Conservation (phyloP, 768 basidiomycete genomes). For the Paxillus involutus region DNA sequence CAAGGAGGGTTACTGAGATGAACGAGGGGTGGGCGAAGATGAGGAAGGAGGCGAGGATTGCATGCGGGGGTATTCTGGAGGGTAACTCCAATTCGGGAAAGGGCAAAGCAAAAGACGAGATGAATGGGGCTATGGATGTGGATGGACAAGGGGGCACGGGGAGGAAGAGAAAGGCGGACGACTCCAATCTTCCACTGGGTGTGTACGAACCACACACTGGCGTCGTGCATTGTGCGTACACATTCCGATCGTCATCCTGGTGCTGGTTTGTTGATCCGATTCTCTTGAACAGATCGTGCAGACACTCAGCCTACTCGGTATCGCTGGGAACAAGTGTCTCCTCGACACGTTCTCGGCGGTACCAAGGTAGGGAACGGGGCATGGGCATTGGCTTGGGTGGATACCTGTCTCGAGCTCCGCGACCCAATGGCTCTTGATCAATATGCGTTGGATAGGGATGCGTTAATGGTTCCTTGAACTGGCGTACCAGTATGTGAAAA, state of each 20-base stretch:
- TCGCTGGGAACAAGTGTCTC: constrained; percentile 59
- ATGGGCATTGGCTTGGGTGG: constrained; percentile 82
- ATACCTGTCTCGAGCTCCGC: constrained; percentile 45
- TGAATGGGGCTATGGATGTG: constrained; percentile 29
- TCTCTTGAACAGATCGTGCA: constrained; percentile 52
- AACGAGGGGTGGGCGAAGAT: constrained; percentile 64
- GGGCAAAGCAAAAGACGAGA: constrained; percentile 32
- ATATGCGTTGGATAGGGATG: constrained; percentile 18
- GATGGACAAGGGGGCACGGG: constrained; percentile 25
- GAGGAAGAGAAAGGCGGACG: constrained; percentile 30
- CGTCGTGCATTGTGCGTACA: constrained; percentile 65
- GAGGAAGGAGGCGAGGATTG: constrained; percentile 52
- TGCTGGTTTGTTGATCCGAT: constrained; percentile 4
- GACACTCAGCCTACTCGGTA: constrained; percentile 75
- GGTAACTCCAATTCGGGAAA: constrained; percentile 29
- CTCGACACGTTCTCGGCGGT: constrained; percentile 59
- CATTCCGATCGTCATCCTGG: neutral
- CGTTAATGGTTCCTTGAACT: constrained; percentile 13
- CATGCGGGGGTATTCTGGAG: constrained; percentile 48
- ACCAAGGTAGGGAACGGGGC: constrained; percentile 75
- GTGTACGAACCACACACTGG: constrained; percentile 84
- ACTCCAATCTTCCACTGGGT: constrained; percentile 51
- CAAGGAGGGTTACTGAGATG: constrained; percentile 60
- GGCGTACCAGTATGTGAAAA: neutral
- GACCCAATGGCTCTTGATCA: constrained; percentile 21